Base-by-base conservation (phyloP, 805 yeast species). In the Tetrapisispora nanseiensis region DNA sequence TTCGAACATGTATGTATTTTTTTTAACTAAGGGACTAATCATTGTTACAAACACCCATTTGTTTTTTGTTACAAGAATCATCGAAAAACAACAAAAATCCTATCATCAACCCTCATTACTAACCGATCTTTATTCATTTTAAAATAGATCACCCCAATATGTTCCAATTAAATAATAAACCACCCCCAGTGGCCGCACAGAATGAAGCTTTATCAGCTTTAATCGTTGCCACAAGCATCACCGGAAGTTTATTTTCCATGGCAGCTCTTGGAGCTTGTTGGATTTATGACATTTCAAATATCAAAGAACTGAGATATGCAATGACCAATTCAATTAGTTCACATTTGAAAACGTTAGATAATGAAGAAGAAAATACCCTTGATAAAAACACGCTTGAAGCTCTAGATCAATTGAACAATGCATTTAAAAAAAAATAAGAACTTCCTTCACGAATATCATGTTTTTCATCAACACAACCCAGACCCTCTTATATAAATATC, bases 181-280 rank as follows among this genome's bases (percentile, higher is more conserved):
- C 94, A 2, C 95, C 95, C 5, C 71, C 78, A 15, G 84, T 82
- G 54, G 82, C 84, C 22, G 78, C 82, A 57, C 78, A 83, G 46
- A 73, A 76, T 42, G 96, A 87, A 59, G 95, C 95, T 1, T 76
- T 86, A 29, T 76, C 79, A 28, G 95, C 95, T 0, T 86, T 87
- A 2, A 77, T 81, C 0, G 80, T 84, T 28, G 95, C 95, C 1
- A 75, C 95, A 0, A 59, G 80, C 39, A 63, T 87, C 18, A 84
- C 95, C 4, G 70, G 78, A 0, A 71, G 86, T 1, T 76, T 86
- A 0, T 72, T 81, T 52, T 72, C 84, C 2, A 83, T 84, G 85
- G 63, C 75, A 5, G 66, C 78, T 2, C 74, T 84, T 26, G 92
- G 94, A 2, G 69, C 78, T 2, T 78, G 83, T 53, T 86, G 95